Percentiles rank a stretch among this genome's conserved stretches.
Evolutionary conservation across 805 yeast genomes (phyloP).

Genomic region (Metschnikowia orientalis): DNA sequence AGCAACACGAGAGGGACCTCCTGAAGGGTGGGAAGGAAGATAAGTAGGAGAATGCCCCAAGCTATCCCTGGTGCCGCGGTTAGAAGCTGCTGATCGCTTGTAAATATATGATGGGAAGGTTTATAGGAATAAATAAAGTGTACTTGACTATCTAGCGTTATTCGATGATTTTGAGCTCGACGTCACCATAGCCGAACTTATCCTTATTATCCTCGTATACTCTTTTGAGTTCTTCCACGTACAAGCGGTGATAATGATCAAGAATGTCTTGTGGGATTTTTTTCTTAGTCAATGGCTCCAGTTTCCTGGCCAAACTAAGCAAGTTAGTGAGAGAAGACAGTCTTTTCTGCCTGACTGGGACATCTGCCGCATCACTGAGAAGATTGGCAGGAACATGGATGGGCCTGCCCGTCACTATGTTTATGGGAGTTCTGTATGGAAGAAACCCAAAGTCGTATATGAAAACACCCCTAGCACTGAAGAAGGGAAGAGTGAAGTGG

Average conservation of each 20-base stretch:
- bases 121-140: slow-evolving; percentile 4
- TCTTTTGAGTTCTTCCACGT: slow-evolving; percentile 57
- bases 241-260: slow-evolving; percentile 67
- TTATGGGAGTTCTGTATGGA: slow-evolving; percentile 78
- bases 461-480: slow-evolving; percentile 88
- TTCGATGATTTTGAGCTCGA: slow-evolving; percentile 44
- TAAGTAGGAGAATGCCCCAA: no score
- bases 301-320: slow-evolving; percentile 20
- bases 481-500: slow-evolving; percentile 87
- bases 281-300: slow-evolving; percentile 18
- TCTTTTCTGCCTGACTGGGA: slow-evolving; percentile 22
- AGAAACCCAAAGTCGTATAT: slow-evolving; percentile 88
- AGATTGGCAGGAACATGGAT: slow-evolving; percentile 48
- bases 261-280: slow-evolving; percentile 42
- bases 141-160: slow-evolving; percentile 12
- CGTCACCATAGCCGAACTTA: slow-evolving; percentile 48
- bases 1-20: slow-evolving; percentile 9
- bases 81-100: no score
- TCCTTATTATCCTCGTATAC: slow-evolving; percentile 66
- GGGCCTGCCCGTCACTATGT: slow-evolving; percentile 71
- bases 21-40: slow-evolving; percentile 13
- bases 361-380: slow-evolving; percentile 27
- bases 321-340: slow-evolving; percentile 28
- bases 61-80: no score
- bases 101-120: slow-evolving; percentile 5